These are phyloP conservation scores for Solanum gandarillasii DNA, from an alignment of 257 asterid species.

Conservation along the genomic window DNA sequence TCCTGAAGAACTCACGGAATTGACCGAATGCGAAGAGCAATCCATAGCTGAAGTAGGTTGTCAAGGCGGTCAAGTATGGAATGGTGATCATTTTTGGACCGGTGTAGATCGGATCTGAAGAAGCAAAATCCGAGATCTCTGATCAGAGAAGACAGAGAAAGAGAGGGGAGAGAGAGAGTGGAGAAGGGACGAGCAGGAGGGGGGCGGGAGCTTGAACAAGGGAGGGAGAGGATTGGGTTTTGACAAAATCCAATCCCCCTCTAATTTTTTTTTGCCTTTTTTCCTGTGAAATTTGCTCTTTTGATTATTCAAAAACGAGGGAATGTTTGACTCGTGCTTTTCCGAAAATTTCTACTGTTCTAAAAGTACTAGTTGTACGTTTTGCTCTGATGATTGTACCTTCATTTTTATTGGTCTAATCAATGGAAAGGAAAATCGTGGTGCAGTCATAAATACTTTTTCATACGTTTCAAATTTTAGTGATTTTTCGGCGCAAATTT, in stretches of 20 bases:
- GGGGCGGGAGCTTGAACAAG: not conserved
- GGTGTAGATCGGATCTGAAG: constrained; percentile 26
- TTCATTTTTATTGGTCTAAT: not conserved
- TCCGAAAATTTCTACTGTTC: not conserved
- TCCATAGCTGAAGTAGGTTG: constrained; percentile 95
- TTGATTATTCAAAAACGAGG: not conserved
- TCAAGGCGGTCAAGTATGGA: constrained; percentile 83
- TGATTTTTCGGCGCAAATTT: fast-evolving
- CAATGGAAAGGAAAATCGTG: not conserved
- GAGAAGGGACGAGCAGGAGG: not conserved
- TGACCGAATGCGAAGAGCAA: constrained; percentile 93
- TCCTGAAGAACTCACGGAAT: constrained; percentile 81
- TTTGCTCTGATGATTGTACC: not conserved
- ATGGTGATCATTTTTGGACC: constrained; percentile 61
- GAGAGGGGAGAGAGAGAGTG: not conserved
- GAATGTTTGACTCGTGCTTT: not conserved
- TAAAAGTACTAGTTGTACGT: not conserved
- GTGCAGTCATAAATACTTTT: fast-evolving
- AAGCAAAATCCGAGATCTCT: constrained; percentile 17
- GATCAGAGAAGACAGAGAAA: constrained; percentile 1
- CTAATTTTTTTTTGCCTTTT: not conserved
- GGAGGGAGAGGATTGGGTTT: not conserved
- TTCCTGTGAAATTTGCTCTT: not conserved
- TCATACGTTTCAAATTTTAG: too few species aligned
- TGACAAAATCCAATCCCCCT: not conserved